phyloP scores from a whole-genome alignment of 108 stramenopile species.

The Licmophora abbreviata region DNA sequence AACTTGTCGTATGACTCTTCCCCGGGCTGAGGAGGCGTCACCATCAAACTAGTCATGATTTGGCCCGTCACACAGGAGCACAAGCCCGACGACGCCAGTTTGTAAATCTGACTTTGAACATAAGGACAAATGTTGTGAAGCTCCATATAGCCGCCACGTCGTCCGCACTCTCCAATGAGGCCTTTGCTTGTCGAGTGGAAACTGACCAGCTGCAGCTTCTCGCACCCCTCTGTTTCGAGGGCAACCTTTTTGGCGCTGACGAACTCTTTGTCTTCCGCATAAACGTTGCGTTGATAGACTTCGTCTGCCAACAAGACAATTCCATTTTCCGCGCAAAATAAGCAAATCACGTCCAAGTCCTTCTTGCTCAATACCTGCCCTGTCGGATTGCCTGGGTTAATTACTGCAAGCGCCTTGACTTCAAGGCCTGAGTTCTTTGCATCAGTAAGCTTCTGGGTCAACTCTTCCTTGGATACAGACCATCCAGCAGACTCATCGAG shows the following conservation, averaged over 20 bases:
- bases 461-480: conserved; percentile 68
- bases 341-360: conserved; percentile 71
- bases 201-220: conserved; percentile 78
- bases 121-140: conserved; percentile 69
- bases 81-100: conserved; percentile 81
- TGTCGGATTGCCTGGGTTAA: conserved; percentile 98
- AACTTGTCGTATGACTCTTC: conserved; percentile 61
- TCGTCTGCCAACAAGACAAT: conserved; percentile 92
- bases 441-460: conserved; percentile 51
- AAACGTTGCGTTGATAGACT: conserved; percentile 96
- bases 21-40: conserved; percentile 61
- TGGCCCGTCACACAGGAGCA: conserved; percentile 88
- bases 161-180: conserved; percentile 94
- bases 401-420: conserved; percentile 78
- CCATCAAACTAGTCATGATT: conserved; percentile 89
- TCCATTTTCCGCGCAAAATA: conserved; percentile 70
- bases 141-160: conserved; percentile 97
- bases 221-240: conserved; percentile 52
- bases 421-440: conserved; percentile 53
- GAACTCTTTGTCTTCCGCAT: conserved; percentile 56
- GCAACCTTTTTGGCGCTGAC: conserved; percentile 79
- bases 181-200: conserved; percentile 95
- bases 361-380: conserved; percentile 71
- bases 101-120: conserved; percentile 84
- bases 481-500: conserved; percentile 80